phyloP scores from a whole-genome alignment of 495 filamentous ascomycete genomes.

The Hypoxylon fuscum region DNA sequence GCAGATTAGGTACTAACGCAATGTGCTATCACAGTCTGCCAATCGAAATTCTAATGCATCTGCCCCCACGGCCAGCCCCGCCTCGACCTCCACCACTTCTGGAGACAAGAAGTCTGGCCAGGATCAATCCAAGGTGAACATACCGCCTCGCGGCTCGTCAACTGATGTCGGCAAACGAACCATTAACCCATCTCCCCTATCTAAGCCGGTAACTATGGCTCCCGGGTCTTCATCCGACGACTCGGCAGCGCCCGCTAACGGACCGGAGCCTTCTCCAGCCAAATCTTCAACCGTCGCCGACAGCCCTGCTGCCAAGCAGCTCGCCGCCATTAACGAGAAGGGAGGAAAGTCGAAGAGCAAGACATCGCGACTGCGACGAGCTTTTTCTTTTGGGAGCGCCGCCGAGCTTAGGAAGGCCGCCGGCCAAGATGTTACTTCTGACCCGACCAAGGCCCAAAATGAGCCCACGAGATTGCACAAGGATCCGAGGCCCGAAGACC shows the following conservation, averaged over 20 bases:
- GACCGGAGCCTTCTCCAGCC: conserved; percentile 46
- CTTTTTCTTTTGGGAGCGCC: conserved; percentile 97
- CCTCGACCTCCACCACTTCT: conserved; percentile 50
- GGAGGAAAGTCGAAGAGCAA: conserved; percentile 74
- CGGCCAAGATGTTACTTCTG: conserved; percentile 64
- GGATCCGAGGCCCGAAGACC: conserved; percentile 76
- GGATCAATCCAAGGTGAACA: conserved; percentile 69
- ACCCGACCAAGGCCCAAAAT: conserved; percentile 55
- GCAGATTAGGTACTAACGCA: conserved; percentile 48
- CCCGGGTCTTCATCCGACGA: conserved; percentile 49
- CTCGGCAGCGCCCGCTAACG: conserved; percentile 43
- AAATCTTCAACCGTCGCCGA: conserved; percentile 49
- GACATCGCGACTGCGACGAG: conserved; percentile 87
- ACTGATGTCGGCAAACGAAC: conserved; percentile 76
- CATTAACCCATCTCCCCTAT: conserved; percentile 85
- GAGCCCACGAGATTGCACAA: conserved; percentile 75
- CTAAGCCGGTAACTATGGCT: conserved; percentile 76
- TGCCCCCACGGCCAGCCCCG: conserved; percentile 59
- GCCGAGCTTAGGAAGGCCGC: conserved; percentile 85
- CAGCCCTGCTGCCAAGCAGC: conserved; percentile 80
- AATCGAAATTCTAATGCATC: conserved; percentile 56
- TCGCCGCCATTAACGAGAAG: conserved; percentile 82
- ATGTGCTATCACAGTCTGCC: conserved; percentile 53
- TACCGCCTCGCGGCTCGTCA: conserved; percentile 74
- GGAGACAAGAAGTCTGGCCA: conserved; percentile 51